A percentile compares a stretch with the other conserved stretches of the same genome.
Conservation (phyloP, 306 rosid genomes). For the Cucumis melo region DNA sequence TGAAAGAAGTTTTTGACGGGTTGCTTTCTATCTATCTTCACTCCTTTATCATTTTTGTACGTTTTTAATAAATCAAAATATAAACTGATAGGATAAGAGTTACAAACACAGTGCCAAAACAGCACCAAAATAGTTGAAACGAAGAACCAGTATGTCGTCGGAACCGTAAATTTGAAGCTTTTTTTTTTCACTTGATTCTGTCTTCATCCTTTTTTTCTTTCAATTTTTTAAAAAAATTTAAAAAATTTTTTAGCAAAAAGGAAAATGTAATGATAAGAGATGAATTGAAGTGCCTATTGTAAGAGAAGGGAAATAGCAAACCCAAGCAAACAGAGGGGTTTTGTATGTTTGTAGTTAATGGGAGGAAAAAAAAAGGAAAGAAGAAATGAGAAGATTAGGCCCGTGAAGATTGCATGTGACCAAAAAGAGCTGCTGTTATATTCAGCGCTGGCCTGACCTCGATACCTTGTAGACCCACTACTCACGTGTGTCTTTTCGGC, state of each 20-base stretch:
- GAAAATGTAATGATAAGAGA: background rate
- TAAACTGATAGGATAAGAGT: background rate
- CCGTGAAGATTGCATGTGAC: constrained; percentile 99
- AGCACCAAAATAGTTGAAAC: background rate
- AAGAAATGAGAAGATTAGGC: constrained; percentile 16
- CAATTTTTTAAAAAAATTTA: too few species aligned
- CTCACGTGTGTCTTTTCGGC: constrained; percentile 74
- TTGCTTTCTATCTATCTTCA: background rate
- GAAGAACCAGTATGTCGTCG: background rate
- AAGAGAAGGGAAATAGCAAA: background rate
- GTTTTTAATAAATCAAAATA: background rate
- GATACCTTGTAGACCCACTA: constrained; percentile 75
- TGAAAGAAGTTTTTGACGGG: background rate
- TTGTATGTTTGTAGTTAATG: constrained; percentile 7
- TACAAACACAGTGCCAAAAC: background rate
- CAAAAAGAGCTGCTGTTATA: constrained; percentile 69
- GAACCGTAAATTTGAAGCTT: background rate
- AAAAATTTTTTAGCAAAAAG: background rate
- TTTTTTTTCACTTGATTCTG: background rate
- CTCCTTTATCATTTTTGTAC: constrained; percentile 1
- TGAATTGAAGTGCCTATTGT: background rate
- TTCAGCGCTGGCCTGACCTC: constrained; percentile 60
- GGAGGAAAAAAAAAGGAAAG: background rate
- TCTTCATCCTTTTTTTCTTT: background rate
- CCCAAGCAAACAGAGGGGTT: background rate